Conservation (phyloP, 2,329 filamentous ascomycete species). For the Sporothrix pseudoabietina region DNA sequence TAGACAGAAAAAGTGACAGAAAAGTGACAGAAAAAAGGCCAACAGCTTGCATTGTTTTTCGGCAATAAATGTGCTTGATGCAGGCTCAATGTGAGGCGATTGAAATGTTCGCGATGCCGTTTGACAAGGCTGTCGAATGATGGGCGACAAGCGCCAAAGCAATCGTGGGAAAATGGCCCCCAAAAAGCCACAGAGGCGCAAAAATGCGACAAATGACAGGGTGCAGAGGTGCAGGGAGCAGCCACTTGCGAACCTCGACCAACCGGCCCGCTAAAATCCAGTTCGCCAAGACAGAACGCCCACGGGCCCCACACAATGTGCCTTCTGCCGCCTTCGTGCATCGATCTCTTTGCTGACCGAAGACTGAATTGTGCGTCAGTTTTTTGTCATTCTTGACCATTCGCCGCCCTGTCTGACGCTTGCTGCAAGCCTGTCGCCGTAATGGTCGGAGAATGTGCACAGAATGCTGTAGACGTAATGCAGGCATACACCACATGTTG, state of each 20-base stretch:
- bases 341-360: not conserved
- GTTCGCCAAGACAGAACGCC: not conserved
- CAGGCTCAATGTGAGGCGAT: not conserved
- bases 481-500: not conserved
- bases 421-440: not conserved
- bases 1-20: not conserved
- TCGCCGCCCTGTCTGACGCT: not conserved
- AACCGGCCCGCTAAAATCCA: not conserved
- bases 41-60: not conserved
- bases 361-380: not conserved
- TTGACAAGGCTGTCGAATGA: slow-evolving; percentile 18
- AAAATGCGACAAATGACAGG: not conserved
- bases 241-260: slow-evolving; percentile 2
- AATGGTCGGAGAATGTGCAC: not conserved
- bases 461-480: not conserved
- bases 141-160: not conserved
- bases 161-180: not conserved
- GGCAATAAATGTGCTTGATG: not conserved
- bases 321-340: not conserved
- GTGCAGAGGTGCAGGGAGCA: not conserved
- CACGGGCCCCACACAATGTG: not conserved
- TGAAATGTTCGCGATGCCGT: not conserved
- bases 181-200: not conserved
- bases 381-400: not conserved
- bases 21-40: not conserved